Percentiles rank a stretch among this genome's conserved stretches.
Evolutionary conservation across 2,329 filamentous ascomycete genomes (phyloP).

Genomic region (Colletotrichum navitas): DNA sequence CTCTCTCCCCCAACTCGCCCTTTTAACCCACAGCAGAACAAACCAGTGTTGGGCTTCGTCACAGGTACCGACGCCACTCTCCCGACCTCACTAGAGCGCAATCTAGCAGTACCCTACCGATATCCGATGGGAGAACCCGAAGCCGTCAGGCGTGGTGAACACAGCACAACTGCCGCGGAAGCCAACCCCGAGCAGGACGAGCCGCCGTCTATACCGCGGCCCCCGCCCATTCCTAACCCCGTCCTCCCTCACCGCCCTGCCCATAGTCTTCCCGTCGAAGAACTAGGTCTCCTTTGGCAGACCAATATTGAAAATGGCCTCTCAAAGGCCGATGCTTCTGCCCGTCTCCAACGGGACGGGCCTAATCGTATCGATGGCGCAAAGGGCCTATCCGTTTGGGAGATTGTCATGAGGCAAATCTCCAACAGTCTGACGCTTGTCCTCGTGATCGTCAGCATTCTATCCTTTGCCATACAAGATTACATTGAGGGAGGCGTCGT

Average conservation of each 20-base stretch:
- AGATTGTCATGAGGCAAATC: constrained; percentile 81
- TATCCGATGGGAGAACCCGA: constrained; percentile 45
- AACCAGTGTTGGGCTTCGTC: constrained; percentile 30
- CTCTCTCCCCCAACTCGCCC: constrained; percentile 10
- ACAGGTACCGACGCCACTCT: constrained; percentile 35
- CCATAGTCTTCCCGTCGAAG: constrained; percentile 46
- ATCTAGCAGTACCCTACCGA: constrained; percentile 40
- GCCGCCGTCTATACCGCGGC: constrained; percentile 42
- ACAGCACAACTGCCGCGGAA: constrained; percentile 44
- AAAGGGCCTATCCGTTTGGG: constrained; percentile 78
- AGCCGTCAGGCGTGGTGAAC: constrained; percentile 44
- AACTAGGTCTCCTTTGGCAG: constrained; percentile 53
- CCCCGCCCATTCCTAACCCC: constrained; percentile 37
- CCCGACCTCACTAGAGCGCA: constrained; percentile 11
- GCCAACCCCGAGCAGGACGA: constrained; percentile 44
- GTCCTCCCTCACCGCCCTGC: constrained; percentile 43
- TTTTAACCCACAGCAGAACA: constrained; percentile 5
- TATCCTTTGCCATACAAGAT: constrained; percentile 74
- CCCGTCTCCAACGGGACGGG: constrained; percentile 75
- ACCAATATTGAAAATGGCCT: constrained; percentile 70
- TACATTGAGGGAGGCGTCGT: constrained; percentile 75
- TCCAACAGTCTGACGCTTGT: constrained; percentile 83
- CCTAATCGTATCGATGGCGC: constrained; percentile 79
- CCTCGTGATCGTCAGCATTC: constrained; percentile 80
- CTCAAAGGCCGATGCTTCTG: constrained; percentile 70